Base-by-base conservation (phyloP, 257 asterid species). In the Capsicum chinense region DNA sequence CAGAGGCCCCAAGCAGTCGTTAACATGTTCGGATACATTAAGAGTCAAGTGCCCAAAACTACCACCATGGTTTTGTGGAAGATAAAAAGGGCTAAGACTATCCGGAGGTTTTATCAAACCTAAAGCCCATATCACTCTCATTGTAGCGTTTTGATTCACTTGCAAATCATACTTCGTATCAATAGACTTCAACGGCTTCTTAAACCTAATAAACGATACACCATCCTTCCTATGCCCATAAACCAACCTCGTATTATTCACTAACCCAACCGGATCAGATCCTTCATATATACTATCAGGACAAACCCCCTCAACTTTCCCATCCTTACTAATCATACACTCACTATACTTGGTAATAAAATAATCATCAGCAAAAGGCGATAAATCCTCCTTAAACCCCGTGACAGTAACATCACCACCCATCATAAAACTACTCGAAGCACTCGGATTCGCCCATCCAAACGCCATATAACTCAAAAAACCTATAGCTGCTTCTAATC, bases 211-310 rank as follows among this genome's bases (percentile, higher is more conserved):
- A 88, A 96, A 92, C 5, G 98, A 92, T 79, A 96, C 97, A 1
- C 99, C 99, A 83, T 94, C 99, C 84, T 89, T 96, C 89, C 99
- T 87, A 56, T 96, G 98, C 83, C 98, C 99, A 83, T 93, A 96
- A 81, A 91, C 60, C 86, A 94, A 86, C 89, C 79, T 85, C 1
- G 99, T 89, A 83, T 94, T 91, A 71, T 96, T 94, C 83, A 91
- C 95, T 86, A 74, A 79, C 48, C 88, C 92, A 66, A 80, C 60
- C 2, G 90, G 90, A 90, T 90, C 91, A 13, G 87, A 73, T 52
- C 89, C 85, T 69, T 90, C 88, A 81, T 90, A 93, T 85, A 92
- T 84, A 71, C 85, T 56, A 88, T 96, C 99, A 0, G 99, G 98
- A 83, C 99, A 96, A 86, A 94, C 99, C 54, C 98, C 99, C 86